A percentile compares a stretch with the other conserved stretches of the same genome.
Conservation (phyloP, 345 rosid genomes). For the Kandelia obovata region DNA sequence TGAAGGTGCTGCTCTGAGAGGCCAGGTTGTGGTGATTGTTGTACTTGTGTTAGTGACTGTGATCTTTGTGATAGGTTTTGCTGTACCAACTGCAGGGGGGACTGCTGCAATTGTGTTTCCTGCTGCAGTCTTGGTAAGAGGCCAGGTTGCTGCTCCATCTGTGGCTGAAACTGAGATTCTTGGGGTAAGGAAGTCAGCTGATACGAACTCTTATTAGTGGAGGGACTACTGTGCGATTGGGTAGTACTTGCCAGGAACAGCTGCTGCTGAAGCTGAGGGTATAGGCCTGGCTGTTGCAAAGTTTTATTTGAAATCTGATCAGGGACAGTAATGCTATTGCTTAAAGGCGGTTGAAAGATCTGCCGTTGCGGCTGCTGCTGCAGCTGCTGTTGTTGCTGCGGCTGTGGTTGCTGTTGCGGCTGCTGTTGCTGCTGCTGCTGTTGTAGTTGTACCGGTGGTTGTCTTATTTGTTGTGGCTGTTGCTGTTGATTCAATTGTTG, state of each 20-base stretch:
- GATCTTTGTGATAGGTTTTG: slow-evolving; percentile 55
- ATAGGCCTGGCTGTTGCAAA: slow-evolving; percentile 46
- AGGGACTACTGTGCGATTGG: slow-evolving; percentile 36
- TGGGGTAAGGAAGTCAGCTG: slow-evolving; percentile 55
- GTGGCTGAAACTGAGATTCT: slow-evolving; percentile 58
- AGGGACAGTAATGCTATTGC: slow-evolving; percentile 41
- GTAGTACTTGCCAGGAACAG: slow-evolving; percentile 44
- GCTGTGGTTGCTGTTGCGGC: slow-evolving; percentile 21
- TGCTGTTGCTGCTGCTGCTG: slow-evolving; percentile 32
- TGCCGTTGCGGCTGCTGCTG: slow-evolving; percentile 37
- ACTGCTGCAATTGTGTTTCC: slow-evolving; percentile 59
- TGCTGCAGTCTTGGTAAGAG: slow-evolving; percentile 56
- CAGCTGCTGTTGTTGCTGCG: not conserved
- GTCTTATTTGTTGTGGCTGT: slow-evolving; percentile 29
- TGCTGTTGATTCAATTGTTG: slow-evolving; percentile 37
- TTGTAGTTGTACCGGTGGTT: slow-evolving; percentile 36
- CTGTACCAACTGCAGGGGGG: slow-evolving; percentile 48
- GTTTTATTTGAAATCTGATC: slow-evolving; percentile 46
- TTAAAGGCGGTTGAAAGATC: slow-evolving; percentile 35
- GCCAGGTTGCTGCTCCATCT: slow-evolving; percentile 62
- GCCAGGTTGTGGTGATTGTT: slow-evolving; percentile 57
- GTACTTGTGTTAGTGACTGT: slow-evolving; percentile 54
- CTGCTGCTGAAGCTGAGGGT: slow-evolving; percentile 54
- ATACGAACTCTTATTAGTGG: slow-evolving; percentile 47
- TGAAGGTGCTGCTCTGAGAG: slow-evolving; percentile 84